Base-by-base conservation (phyloP, 148 eudicot genomes). In the Camellia japonica region DNA sequence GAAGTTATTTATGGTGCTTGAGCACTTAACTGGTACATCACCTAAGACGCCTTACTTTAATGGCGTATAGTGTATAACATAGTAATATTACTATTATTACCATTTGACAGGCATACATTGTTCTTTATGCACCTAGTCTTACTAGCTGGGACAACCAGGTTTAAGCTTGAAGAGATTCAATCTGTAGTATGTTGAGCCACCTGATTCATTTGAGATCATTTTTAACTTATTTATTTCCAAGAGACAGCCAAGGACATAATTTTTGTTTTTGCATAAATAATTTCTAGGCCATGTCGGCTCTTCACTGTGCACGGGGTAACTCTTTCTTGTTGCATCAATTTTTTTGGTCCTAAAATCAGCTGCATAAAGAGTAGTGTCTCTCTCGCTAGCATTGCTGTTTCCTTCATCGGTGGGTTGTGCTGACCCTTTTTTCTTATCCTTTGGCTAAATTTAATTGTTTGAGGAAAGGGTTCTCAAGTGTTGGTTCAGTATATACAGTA, bases 301-400 rank as follows among this genome's bases (percentile, higher is more conserved):
- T 20, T 71, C 56, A 71, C 13, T n/a, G 9, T 18, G 74, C 38
- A 11, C 0, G 41, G n/a, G 19, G 52, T 47, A 71, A 4, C 74
- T 71, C 56, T 51, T 20, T 60, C 20, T 60, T 60, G 7, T 15
- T 60, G 43, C 55, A 58, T 72, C 44, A 71, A 71, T 52, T 72
- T 44, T 61, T 72, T 72, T 30, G 0, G 61, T 72, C 43, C 42
- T 70, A 41, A 51, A 60, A 72, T 72, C 61, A 51, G 75, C 75
- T 30, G 38, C 75, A 54, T 54, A 49, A 49, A 19, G 68, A 71
- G 11, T 13, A 3, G 5, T 71, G 30, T 63, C 3, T 23, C 61
- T 54, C 61, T 23, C 23, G 0, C 23, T 52, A 41, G 60, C 18
- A 11, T 42, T 15, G 9, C 2, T 20, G n/a, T n/a, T 71, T 71